Evolutionary conservation across 176 grass and related monocot genomes (phyloP).

Genomic region (Musa schizocarpa): DNA sequence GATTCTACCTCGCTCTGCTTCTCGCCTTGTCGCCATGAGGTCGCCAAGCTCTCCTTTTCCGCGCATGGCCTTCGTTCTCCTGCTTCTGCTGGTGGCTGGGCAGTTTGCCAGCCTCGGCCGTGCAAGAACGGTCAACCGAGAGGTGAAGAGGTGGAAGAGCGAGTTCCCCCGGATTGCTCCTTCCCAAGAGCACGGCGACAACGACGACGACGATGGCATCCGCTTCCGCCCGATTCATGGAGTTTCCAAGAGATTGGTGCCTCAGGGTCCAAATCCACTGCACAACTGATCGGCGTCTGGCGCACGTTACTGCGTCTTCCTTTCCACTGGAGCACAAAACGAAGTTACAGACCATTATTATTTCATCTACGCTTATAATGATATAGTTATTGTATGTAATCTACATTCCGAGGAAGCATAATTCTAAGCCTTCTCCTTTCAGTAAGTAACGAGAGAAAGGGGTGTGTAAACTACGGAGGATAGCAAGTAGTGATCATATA

Average conservation of each 20-base stretch:
- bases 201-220: not conserved
- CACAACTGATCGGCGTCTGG: slow-evolving; percentile 50
- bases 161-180: slow-evolving; percentile 12
- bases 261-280: slow-evolving; percentile 77
- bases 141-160: not conserved
- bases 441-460: no score
- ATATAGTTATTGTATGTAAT: no score
- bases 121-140: not conserved
- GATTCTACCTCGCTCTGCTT: not conserved
- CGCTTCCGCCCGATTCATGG: slow-evolving; percentile 8
- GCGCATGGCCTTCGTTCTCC: slow-evolving; percentile 4
- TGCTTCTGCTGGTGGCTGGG: slow-evolving; percentile 19
- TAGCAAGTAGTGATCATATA: no score
- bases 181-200: not conserved
- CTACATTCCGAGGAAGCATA: no score
- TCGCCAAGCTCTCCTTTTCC: not conserved
- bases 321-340: not conserved
- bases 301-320: not conserved
- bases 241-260: slow-evolving; percentile 68
- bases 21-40: not conserved
- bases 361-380: no score
- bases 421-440: no score
- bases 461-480: no score
- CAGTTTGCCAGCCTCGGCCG: not conserved
- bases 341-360: not conserved